Evolutionary conservation across 2,329 filamentous ascomycete species (phyloP).

Genomic region (Epichloe sp.): DNA sequence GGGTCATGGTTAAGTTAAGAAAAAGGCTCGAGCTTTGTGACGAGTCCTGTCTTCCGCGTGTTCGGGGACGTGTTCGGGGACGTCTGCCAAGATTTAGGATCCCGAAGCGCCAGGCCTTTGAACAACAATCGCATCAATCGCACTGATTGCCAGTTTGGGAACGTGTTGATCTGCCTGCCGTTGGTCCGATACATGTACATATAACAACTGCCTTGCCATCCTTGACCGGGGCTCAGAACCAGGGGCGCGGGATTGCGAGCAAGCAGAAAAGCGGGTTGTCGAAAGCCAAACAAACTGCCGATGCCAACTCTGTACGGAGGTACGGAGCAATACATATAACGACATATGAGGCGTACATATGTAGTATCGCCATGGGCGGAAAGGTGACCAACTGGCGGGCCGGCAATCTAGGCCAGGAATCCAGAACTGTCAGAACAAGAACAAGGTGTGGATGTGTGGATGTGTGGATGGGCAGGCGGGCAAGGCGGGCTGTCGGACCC

Average conservation of each 20-base stretch:
- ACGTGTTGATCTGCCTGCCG: background rate
- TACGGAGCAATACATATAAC: too few relatives aligned
- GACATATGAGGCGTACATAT: too few relatives aligned
- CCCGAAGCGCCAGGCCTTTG: background rate
- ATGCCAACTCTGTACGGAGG: too few relatives aligned
- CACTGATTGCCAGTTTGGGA: slow-evolving; percentile 6
- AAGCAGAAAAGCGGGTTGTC: too few relatives aligned
- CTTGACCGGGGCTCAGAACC: too few relatives aligned
- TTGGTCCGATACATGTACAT: background rate
- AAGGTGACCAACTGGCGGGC: background rate
- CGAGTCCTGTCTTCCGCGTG: background rate
- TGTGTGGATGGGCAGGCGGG: background rate
- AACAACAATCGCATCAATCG: slow-evolving; percentile 6
- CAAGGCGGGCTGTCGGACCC: background rate
- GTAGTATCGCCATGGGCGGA: too few relatives aligned
- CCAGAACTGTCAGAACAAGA: background rate
- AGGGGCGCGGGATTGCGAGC: too few relatives aligned
- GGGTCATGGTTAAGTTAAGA: too few relatives aligned
- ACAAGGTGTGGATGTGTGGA: background rate
- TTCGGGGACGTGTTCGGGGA: background rate
- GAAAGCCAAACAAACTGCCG: too few relatives aligned
- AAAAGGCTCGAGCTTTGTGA: background rate
- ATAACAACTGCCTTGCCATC: too few relatives aligned
- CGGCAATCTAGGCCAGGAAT: background rate
- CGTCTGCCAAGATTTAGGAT: background rate